These are phyloP conservation scores for Crithidia brevicula DNA, from an alignment of 208 protist genomes.

Conservation along the genomic window DNA sequence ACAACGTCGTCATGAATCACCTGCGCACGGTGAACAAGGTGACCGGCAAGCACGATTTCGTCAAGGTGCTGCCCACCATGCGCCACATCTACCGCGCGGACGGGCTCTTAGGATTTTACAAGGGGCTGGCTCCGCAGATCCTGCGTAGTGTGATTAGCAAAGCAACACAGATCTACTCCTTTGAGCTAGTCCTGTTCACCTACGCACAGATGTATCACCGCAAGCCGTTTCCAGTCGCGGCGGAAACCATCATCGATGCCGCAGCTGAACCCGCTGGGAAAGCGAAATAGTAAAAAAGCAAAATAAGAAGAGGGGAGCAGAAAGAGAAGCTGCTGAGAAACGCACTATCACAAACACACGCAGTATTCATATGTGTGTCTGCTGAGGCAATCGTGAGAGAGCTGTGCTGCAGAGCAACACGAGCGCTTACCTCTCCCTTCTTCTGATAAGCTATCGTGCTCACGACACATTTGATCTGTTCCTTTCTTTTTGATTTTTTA, in stretches of 20 bases:
- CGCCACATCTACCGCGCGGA: constrained; percentile 76
- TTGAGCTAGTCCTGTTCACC: constrained; percentile 84
- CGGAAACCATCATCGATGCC: constrained; percentile 15
- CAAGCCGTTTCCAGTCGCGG: constrained; percentile 9
- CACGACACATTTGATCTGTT: no score
- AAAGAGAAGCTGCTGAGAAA: background rate
- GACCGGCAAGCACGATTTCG: constrained; percentile 80
- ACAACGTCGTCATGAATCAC: constrained; percentile 93
- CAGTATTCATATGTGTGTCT: no score
- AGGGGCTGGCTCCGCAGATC: constrained; percentile 84
- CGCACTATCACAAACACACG: background rate
- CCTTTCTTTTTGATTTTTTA: no score
- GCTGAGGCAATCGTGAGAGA: no score
- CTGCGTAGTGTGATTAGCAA: constrained; percentile 88
- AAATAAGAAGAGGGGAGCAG: background rate
- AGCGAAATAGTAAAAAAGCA: background rate
- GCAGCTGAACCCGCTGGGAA: constrained; percentile 2
- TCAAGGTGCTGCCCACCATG: constrained; percentile 62
- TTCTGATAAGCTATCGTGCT: no score
- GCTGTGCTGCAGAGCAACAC: no score
- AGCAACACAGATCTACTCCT: constrained; percentile 88
- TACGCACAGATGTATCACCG: constrained; percentile 52
- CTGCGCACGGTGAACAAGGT: constrained; percentile 85
- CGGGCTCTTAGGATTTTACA: constrained; percentile 90
- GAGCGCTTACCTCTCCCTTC: no score